Evolutionary conservation across 495 filamentous ascomycete genomes (phyloP), one percentile per base, ranked within the genome.

Genomic region (Penicillium paradoxum): DNA sequence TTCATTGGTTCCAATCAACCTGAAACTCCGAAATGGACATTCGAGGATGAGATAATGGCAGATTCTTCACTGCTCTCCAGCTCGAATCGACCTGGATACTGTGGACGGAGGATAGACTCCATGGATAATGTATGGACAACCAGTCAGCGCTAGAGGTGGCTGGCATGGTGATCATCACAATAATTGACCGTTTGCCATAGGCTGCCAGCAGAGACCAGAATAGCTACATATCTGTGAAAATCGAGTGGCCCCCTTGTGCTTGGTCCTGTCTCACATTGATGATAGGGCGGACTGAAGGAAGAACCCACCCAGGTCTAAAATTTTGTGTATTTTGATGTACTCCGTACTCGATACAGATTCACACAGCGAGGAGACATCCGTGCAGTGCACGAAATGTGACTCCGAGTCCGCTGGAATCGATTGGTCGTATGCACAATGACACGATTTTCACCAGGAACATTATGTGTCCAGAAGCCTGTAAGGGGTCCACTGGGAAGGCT

Each of bases 191-290:
- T 9, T 36, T 33, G 25, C 27, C 18, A 50, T 50, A 9, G 11
- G 27, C 37, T 40, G 15, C 17, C 32, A 33, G 2, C 5, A 34
- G 13, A 4, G 45, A 48, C 11, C 36, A 48, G 30, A 49, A 49
- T 50, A 50, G 27, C 39, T 24, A n/a, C n/a, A n/a, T n/a, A 24
- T 50, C 38, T 25, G 37, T 41, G 27, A 50, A 30, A 19, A 3
- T 33, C 15, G 48, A 18, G 37, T 37, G 37, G 30, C 32, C 25
- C 45, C 15, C 22, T 11, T 32, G 2, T 32, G 49, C 33, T 39
- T 47, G 24, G 43, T 34, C 19, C 5, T 54, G 51, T 54, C 51
- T 47, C 51, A 54, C 43, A 32, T 54, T 47, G 36, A 53, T 53
- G 37, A 51, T 33, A 17, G 34, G n/a, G 34, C 39, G 15, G 24